Conservation (phyloP, 371 early-diverging fungal genomes). For the Batrachochytrium dendrobatidis region DNA sequence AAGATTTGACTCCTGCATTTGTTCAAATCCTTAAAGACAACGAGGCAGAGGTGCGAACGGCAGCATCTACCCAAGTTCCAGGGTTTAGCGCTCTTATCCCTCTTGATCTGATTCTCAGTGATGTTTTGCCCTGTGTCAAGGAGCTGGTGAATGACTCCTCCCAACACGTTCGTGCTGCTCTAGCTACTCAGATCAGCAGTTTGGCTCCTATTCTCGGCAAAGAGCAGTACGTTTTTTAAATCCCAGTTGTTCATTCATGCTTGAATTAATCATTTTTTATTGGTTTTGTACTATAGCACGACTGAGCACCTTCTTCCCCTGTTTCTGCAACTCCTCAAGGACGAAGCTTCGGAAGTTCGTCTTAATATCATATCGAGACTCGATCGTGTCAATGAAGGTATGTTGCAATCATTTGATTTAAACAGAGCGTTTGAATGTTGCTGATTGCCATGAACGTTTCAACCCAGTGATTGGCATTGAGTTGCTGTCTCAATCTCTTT, state of each 20-base stretch:
- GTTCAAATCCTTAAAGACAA: slow-evolving; percentile 81
- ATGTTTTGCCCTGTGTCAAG: slow-evolving; percentile 83
- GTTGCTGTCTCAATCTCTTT: slow-evolving; percentile 87
- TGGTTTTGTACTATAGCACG: slow-evolving; percentile 40
- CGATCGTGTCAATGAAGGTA: slow-evolving; percentile 84
- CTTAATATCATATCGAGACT: slow-evolving; percentile 96
- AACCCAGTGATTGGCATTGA: slow-evolving; percentile 89
- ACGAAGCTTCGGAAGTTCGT: slow-evolving; percentile 94
- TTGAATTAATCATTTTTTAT: neutral
- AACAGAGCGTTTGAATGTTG: neutral
- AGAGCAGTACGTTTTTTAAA: slow-evolving; percentile 57
- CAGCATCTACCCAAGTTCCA: slow-evolving; percentile 81
- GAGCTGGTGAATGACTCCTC: slow-evolving; percentile 88
- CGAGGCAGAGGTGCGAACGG: slow-evolving; percentile 96
- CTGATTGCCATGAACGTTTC: slow-evolving; percentile 3
- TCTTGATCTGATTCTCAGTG: slow-evolving; percentile 63
- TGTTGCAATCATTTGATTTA: neutral
- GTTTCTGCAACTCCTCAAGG: slow-evolving; percentile 91
- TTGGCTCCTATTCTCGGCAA: slow-evolving; percentile 91
- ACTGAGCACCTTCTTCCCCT: slow-evolving; percentile 90
- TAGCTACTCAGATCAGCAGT: slow-evolving; percentile 93
- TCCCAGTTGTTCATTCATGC: neutral
- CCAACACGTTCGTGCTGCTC: slow-evolving; percentile 91
- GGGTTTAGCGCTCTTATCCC: slow-evolving; percentile 82
- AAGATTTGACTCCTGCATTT: slow-evolving; percentile 67